phyloP scores from a whole-genome alignment of 441 rosid genomes.

The Erodium texanum region DNA sequence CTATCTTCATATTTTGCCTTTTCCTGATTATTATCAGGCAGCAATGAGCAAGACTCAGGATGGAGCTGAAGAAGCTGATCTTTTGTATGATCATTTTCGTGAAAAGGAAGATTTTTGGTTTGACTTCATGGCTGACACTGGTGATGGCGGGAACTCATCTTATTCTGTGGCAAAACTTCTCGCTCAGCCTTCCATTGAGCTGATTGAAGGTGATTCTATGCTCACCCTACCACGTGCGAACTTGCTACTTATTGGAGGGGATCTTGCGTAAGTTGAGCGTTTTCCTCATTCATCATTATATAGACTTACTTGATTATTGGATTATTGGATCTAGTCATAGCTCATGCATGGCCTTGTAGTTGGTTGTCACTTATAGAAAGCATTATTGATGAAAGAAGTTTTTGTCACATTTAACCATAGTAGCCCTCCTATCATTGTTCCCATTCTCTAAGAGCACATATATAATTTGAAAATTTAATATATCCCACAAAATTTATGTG shows the following conservation, averaged over 20 bases:
- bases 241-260: slow-evolving; percentile 90
- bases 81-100: slow-evolving; percentile 69
- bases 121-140: slow-evolving; percentile 99
- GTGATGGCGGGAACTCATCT: slow-evolving; percentile 98
- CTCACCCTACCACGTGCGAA: slow-evolving; percentile 59
- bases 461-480: slow-evolving; percentile 1
- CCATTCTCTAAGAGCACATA: background rate
- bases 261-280: slow-evolving; percentile 87
- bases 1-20: slow-evolving; percentile 6
- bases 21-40: slow-evolving; percentile 47
- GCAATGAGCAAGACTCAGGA: slow-evolving; percentile 66
- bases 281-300: slow-evolving; percentile 9
- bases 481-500: background rate
- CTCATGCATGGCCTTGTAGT: background rate
- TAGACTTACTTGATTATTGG: background rate
- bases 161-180: slow-evolving; percentile 77
- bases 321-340: background rate
- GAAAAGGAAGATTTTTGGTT: slow-evolving; percentile 82
- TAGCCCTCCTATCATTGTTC: background rate
- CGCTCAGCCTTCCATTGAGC: slow-evolving; percentile 65
- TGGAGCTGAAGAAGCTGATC: slow-evolving; percentile 46
- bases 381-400: background rate
- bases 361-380: background rate
- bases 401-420: background rate
- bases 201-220: slow-evolving; percentile 35